Evolutionary conservation across 2,329 filamentous ascomycete genomes (phyloP).

Genomic region (Aspergillus ochraceus): DNA sequence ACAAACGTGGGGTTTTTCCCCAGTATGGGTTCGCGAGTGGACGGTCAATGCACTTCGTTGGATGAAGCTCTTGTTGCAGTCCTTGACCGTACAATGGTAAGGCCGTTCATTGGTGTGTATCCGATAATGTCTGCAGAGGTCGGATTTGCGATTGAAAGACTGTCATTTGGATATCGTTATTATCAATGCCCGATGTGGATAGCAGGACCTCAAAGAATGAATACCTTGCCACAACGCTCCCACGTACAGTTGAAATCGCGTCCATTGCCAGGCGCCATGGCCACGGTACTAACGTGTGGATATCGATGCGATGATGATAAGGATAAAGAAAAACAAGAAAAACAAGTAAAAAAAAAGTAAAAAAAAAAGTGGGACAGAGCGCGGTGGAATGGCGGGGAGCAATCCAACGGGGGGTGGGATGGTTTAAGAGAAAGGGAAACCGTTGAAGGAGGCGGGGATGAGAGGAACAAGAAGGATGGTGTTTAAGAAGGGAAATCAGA

Average conservation of each 20-base stretch:
- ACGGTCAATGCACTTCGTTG: constrained; percentile 50
- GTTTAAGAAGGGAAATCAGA: not conserved
- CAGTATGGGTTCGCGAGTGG: constrained; percentile 46
- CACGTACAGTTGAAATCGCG: constrained; percentile 47
- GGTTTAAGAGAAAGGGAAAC: not conserved
- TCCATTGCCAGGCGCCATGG: constrained; percentile 42
- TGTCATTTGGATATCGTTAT: constrained; percentile 19
- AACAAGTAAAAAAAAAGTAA: not conserved
- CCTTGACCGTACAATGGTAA: constrained; percentile 46
- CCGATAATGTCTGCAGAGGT: constrained; percentile 48
- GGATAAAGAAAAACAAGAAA: not conserved
- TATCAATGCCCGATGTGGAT: not conserved
- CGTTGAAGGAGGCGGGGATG: not conserved
- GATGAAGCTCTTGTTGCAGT: constrained; percentile 51
- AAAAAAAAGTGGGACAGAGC: constrained; percentile 4
- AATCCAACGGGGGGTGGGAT: not conserved
- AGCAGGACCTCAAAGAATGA: constrained; percentile 2
- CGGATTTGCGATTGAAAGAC: constrained; percentile 52
- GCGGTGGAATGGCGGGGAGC: constrained; percentile 2
- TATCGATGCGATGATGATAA: not conserved
- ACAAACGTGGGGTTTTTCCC: constrained; percentile 46
- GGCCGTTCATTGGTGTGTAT: constrained; percentile 51
- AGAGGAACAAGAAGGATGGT: not conserved
- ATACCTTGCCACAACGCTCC: constrained; percentile 46
- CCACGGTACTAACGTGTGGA: constrained; percentile 5